These are phyloP conservation scores for Phytophthora citricola DNA, from an alignment of 352 stramenopile species.

Conservation along the genomic window DNA sequence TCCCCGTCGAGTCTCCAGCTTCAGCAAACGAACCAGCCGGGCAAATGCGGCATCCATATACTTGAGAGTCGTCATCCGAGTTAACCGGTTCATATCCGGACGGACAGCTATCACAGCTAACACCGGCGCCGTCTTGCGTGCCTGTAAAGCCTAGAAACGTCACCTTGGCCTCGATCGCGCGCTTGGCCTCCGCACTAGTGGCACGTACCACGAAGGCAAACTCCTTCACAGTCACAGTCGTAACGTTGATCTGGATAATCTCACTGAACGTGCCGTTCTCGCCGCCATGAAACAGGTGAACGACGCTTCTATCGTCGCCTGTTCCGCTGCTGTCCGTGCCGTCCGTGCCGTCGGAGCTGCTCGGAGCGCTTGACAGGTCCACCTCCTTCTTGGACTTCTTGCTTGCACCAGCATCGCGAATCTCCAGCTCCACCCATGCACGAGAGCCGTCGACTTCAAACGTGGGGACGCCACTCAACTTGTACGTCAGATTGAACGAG, in stretches of 20 bases:
- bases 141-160: conserved; percentile 57
- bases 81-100: conserved; percentile 53
- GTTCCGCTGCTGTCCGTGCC: conserved; percentile 8
- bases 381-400: conserved; percentile 22
- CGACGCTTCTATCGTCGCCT: conserved; percentile 34
- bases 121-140: conserved; percentile 56
- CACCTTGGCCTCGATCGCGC: conserved; percentile 61
- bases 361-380: conserved; percentile 17
- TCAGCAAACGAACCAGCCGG: conserved; percentile 60
- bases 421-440: conserved; percentile 78
- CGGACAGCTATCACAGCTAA: conserved; percentile 63
- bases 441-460: conserved; percentile 63
- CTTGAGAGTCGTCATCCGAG: conserved; percentile 33
- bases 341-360: conserved; percentile 13
- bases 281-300: conserved; percentile 66
- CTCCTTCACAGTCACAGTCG: conserved; percentile 47
- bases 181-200: conserved; percentile 47
- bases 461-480: conserved; percentile 65
- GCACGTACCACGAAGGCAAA: conserved; percentile 70
- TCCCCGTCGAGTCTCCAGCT: conserved; percentile 34
- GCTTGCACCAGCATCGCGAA: conserved; percentile 30
- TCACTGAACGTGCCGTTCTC: conserved; percentile 75
- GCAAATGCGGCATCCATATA: conserved; percentile 61
- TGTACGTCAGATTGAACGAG: conserved; percentile 71
- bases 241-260: conserved; percentile 63